phyloP scores from a whole-genome alignment of 2,329 filamentous ascomycete species.

The Ceratocystis alfenasii region DNA sequence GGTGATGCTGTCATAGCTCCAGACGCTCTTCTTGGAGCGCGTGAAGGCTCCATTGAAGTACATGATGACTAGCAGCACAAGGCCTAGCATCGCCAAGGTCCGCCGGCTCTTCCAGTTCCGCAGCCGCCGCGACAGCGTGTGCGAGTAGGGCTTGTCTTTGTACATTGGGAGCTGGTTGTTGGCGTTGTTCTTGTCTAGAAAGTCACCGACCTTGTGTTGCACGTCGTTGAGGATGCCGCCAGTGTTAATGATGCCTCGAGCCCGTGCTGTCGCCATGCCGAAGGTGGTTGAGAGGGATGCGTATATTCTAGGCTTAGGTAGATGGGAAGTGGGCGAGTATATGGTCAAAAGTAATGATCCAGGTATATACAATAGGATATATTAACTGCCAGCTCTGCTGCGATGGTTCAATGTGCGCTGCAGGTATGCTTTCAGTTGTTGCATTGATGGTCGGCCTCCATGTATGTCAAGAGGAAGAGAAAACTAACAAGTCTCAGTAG shows the following conservation, averaged over 20 bases:
- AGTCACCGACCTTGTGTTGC: slow-evolving; percentile 49
- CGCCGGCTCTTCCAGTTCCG: slow-evolving; percentile 44
- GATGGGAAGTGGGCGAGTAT: not conserved
- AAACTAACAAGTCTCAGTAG: not conserved
- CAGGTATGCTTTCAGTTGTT: not conserved
- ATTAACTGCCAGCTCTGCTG: not conserved
- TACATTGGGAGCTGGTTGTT: slow-evolving; percentile 71
- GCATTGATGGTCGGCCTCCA: not conserved
- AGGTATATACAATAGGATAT: not conserved
- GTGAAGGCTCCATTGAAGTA: slow-evolving; percentile 59
- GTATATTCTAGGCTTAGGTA: not conserved
- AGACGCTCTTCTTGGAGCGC: slow-evolving; percentile 33
- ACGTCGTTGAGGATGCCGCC: slow-evolving; percentile 39
- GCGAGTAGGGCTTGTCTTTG: slow-evolving; percentile 89
- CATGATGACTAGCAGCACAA: slow-evolving; percentile 45
- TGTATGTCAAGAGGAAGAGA: not conserved
- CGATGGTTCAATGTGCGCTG: not conserved
- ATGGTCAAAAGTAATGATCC: not conserved
- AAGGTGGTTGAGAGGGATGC: not conserved
- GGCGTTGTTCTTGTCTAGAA: slow-evolving; percentile 45
- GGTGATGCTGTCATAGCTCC: slow-evolving; percentile 46
- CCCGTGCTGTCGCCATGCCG: slow-evolving; percentile 7
- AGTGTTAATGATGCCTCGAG: slow-evolving; percentile 30
- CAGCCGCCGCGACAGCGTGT: slow-evolving; percentile 40
- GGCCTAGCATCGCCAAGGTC: slow-evolving; percentile 44